Percentiles rank a stretch among this genome's conserved stretches.
Evolutionary conservation across 2,329 filamentous ascomycete species (phyloP).

Genomic region (Arthrobotrys megalospora): DNA sequence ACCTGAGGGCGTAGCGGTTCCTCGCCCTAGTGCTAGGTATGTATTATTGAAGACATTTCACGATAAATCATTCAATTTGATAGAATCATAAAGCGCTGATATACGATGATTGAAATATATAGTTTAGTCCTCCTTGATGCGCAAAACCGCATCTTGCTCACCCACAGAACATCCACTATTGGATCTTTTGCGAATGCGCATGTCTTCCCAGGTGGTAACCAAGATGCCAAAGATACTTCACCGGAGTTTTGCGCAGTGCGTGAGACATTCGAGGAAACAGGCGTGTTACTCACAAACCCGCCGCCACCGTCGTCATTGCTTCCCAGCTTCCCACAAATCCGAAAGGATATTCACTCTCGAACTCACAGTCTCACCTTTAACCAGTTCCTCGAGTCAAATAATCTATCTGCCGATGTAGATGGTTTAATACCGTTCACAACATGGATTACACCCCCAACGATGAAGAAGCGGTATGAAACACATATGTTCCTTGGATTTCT

Average conservation of each 20-base stretch:
- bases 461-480: slow-evolving; percentile 86
- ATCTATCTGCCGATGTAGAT: slow-evolving; percentile 58
- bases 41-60: slow-evolving; percentile 29
- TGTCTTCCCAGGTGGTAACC: slow-evolving; percentile 93
- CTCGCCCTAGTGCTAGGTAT: slow-evolving; percentile 77
- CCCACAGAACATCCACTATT: slow-evolving; percentile 87
- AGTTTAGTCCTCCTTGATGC: slow-evolving; percentile 90
- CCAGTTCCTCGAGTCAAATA: slow-evolving; percentile 73
- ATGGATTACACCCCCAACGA: slow-evolving; percentile 86
- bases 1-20: slow-evolving; percentile 66
- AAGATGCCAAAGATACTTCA: slow-evolving; percentile 79
- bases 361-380: slow-evolving; percentile 76
- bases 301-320: slow-evolving; percentile 52
- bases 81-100: neutral
- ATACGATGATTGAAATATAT: slow-evolving; percentile 8
- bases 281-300: slow-evolving; percentile 80
- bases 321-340: slow-evolving; percentile 70
- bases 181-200: slow-evolving; percentile 90
- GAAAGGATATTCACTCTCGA: slow-evolving; percentile 76
- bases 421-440: slow-evolving; percentile 72
- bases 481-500: slow-evolving; percentile 98
- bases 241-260: slow-evolving; percentile 79
- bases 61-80: neutral
- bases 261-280: slow-evolving; percentile 96
- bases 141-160: slow-evolving; percentile 86